Evolutionary conservation across 2,329 filamentous ascomycete genomes (phyloP).

Genomic region (Phoma sp.): DNA sequence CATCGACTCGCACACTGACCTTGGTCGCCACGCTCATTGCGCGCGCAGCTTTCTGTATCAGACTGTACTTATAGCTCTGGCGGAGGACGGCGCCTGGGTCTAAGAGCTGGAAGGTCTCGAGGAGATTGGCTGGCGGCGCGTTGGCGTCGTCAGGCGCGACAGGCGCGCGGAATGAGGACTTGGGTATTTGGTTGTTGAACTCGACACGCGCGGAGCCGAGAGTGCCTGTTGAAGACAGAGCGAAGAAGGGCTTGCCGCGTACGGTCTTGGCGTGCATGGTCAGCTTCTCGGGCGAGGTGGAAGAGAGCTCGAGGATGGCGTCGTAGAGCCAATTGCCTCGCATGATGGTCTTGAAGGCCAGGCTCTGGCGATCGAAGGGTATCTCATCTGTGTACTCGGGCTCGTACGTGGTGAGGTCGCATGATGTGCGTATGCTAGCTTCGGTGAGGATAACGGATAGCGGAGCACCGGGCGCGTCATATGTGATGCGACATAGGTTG

Average conservation of each 20-base stretch:
- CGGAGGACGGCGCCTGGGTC: slow-evolving; percentile 29
- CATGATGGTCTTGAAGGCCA: slow-evolving; percentile 95
- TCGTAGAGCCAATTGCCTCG: slow-evolving; percentile 75
- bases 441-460: slow-evolving; percentile 88
- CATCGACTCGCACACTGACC: slow-evolving; percentile 86
- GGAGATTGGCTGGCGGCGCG: slow-evolving; percentile 50
- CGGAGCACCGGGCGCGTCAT: slow-evolving; percentile 74
- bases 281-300: slow-evolving; percentile 74
- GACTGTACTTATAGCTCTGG: slow-evolving; percentile 82
- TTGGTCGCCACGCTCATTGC: slow-evolving; percentile 95
- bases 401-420: slow-evolving; percentile 87
- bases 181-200: slow-evolving; percentile 54
- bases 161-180: slow-evolving; percentile 16
- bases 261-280: slow-evolving; percentile 58
- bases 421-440: slow-evolving; percentile 73
- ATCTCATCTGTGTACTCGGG: slow-evolving; percentile 73
- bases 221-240: slow-evolving; percentile 69
- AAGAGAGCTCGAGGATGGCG: slow-evolving; percentile 70
- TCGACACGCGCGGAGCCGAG: slow-evolving; percentile 67
- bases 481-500: slow-evolving; percentile 84
- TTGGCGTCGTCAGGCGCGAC: background rate
- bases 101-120: slow-evolving; percentile 75
- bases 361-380: slow-evolving; percentile 79
- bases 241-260: slow-evolving; percentile 66
- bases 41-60: slow-evolving; percentile 82